A percentile compares a stretch with the other conserved stretches of the same genome.
Evolutionary conservation across 306 rosid genomes (phyloP).

Genomic region (Vigna nakashimae): DNA sequence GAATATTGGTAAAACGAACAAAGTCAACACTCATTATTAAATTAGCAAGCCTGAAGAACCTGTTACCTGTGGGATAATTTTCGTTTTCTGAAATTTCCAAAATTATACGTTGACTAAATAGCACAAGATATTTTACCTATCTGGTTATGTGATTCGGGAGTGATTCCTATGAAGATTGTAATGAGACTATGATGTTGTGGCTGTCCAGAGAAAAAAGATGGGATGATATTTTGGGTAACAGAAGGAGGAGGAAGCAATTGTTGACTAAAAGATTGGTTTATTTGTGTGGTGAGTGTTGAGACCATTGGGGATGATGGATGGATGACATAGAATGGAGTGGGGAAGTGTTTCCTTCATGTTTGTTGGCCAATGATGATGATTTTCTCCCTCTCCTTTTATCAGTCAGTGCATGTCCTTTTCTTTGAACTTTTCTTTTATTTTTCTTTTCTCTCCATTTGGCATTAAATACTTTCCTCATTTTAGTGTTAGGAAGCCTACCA

Average conservation of each 20-base stretch:
- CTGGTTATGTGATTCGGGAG: background rate
- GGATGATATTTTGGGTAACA: constrained; percentile 30
- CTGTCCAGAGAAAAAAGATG: background rate
- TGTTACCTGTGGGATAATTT: background rate
- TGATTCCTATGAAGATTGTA: constrained; percentile 10
- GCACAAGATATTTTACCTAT: constrained; percentile 6
- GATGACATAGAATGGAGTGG: constrained; percentile 40
- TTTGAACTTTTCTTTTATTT: constrained; percentile 14
- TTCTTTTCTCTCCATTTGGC: background rate
- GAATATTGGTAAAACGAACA: constrained; percentile 12
- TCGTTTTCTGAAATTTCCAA: background rate
- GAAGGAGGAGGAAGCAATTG: constrained; percentile 10
- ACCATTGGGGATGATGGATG: background rate
- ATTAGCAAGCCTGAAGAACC: constrained; percentile 7
- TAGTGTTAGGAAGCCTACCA: background rate
- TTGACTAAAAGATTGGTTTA: constrained; percentile 17
- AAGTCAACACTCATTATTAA: constrained; percentile 18
- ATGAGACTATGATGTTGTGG: background rate
- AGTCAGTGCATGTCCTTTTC: constrained; percentile 43
- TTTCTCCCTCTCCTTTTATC: constrained; percentile 19
- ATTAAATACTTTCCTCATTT: constrained; percentile 23
- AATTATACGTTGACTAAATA: constrained; percentile 36
- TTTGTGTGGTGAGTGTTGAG: constrained; percentile 39
- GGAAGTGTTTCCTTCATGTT: constrained; percentile 40
- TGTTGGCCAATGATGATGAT: constrained; percentile 23